Evolutionary conservation across 495 filamentous ascomycete species (phyloP).

Genomic region (Penicillium flavigenum): DNA sequence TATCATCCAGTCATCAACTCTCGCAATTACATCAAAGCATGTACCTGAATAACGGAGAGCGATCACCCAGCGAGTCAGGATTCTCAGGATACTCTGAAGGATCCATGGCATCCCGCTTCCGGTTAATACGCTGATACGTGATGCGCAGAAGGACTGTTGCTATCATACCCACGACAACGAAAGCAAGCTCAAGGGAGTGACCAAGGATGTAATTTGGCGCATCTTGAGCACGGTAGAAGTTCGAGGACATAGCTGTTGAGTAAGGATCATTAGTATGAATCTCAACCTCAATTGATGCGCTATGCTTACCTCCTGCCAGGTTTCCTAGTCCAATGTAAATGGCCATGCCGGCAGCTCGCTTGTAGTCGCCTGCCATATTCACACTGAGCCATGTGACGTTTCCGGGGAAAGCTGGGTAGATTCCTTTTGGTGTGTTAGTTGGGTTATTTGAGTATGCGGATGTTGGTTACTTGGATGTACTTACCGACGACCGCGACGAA

Average conservation of each 20-base stretch:
- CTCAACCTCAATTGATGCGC: not conserved
- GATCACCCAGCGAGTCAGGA: slow-evolving; percentile 61
- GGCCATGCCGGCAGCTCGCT: slow-evolving; percentile 71
- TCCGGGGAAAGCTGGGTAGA: slow-evolving; percentile 54
- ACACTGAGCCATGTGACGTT: slow-evolving; percentile 70
- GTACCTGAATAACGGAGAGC: slow-evolving; percentile 65
- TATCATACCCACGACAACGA: slow-evolving; percentile 60
- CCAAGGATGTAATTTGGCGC: slow-evolving; percentile 65
- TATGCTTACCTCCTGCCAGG: slow-evolving; percentile 55
- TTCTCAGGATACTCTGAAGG: slow-evolving; percentile 49
- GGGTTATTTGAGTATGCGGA: not conserved
- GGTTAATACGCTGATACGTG: slow-evolving; percentile 62
- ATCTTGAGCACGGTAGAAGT: slow-evolving; percentile 70
- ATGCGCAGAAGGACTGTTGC: slow-evolving; percentile 55
- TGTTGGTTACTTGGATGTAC: slow-evolving; percentile 40
- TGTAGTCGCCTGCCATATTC: slow-evolving; percentile 70
- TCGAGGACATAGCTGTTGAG: slow-evolving; percentile 62
- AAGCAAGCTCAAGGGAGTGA: slow-evolving; percentile 66
- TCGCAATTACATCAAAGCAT: slow-evolving; percentile 29
- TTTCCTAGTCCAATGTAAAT: slow-evolving; percentile 74
- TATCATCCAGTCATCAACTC: not conserved
- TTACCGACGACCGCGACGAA: slow-evolving; percentile 68
- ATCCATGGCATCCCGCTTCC: slow-evolving; percentile 52
- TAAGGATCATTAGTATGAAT: slow-evolving; percentile 9
- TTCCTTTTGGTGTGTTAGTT: slow-evolving; percentile 24